Evolutionary conservation across 257 asterid species (phyloP).

Genomic region (Rhazya stricta): DNA sequence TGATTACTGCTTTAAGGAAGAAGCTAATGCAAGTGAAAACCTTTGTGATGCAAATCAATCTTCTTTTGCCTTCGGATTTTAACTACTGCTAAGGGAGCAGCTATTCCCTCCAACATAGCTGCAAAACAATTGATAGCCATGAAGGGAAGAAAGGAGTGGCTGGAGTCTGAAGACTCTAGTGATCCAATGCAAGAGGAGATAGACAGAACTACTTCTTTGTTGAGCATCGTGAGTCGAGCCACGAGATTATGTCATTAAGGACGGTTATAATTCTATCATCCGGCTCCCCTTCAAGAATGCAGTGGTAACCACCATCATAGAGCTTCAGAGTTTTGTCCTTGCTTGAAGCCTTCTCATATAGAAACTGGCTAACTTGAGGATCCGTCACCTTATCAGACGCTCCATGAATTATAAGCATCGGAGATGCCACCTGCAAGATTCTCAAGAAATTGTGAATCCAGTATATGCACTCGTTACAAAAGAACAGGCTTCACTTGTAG

Average conservation of each 20-base stretch:
- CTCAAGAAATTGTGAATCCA: background rate
- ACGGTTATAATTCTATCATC: slow-evolving; percentile 76
- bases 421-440: slow-evolving; percentile 55
- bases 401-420: slow-evolving; percentile 88
- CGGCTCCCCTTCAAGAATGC: slow-evolving; percentile 97
- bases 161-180: background rate
- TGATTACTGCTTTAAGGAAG: too few relatives aligned
- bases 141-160: background rate
- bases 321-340: slow-evolving; percentile 79
- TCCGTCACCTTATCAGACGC: slow-evolving; percentile 93
- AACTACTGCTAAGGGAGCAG: background rate
- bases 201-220: slow-evolving; percentile 18
- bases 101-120: background rate
- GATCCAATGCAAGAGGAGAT: background rate
- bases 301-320: slow-evolving; percentile 79
- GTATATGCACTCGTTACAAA: background rate
- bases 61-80: background rate
- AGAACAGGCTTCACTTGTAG: background rate
- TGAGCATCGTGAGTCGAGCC: slow-evolving; percentile 76
- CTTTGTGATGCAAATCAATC: too few relatives aligned
- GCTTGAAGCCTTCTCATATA: slow-evolving; percentile 61
- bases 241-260: slow-evolving; percentile 61
- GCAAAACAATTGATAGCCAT: background rate
- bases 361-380: slow-evolving; percentile 76
- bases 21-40: too few relatives aligned